A percentile compares a stretch with the other conserved stretches of the same genome.
Conservation (phyloP, 768 basidiomycete genomes). For the Boletus rufocinnamomeus region DNA sequence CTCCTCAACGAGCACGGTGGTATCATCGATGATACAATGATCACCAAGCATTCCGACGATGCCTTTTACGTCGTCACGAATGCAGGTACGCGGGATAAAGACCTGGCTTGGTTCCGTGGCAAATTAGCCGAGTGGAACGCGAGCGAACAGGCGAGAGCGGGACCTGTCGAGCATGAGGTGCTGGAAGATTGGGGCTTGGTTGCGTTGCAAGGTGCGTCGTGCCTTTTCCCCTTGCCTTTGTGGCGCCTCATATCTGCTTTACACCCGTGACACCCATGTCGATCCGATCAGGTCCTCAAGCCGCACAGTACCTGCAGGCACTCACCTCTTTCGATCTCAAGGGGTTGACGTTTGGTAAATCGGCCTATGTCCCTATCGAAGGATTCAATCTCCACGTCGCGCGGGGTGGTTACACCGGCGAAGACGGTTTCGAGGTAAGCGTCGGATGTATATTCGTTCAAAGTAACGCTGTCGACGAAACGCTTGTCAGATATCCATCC, state of each 20-base stretch:
- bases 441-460: neutral
- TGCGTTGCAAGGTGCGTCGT: conserved; percentile 79
- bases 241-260: neutral
- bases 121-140: conserved; percentile 81
- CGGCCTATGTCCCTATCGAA: conserved; percentile 77
- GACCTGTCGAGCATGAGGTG: conserved; percentile 77
- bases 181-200: conserved; percentile 85
- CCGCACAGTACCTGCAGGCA: conserved; percentile 76
- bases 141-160: conserved; percentile 46
- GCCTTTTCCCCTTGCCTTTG: neutral
- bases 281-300: conserved; percentile 64
- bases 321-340: conserved; percentile 75
- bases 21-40: conserved; percentile 94
- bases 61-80: conserved; percentile 97
- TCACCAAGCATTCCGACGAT: conserved; percentile 78
- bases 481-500: conserved; percentile 75
- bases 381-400: conserved; percentile 71
- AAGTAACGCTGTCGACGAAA: neutral
- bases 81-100: conserved; percentile 81
- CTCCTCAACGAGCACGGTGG: conserved; percentile 88
- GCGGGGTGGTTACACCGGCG: conserved; percentile 96
- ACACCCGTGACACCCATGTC: neutral
- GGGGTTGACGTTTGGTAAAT: conserved; percentile 80
- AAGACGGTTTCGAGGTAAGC: conserved; percentile 93
- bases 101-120: conserved; percentile 73